Percentiles rank a stretch among this genome's conserved stretches.
Evolutionary conservation across 2,329 filamentous ascomycete species (phyloP).

Genomic region (Hymenoscyphus infarciens): DNA sequence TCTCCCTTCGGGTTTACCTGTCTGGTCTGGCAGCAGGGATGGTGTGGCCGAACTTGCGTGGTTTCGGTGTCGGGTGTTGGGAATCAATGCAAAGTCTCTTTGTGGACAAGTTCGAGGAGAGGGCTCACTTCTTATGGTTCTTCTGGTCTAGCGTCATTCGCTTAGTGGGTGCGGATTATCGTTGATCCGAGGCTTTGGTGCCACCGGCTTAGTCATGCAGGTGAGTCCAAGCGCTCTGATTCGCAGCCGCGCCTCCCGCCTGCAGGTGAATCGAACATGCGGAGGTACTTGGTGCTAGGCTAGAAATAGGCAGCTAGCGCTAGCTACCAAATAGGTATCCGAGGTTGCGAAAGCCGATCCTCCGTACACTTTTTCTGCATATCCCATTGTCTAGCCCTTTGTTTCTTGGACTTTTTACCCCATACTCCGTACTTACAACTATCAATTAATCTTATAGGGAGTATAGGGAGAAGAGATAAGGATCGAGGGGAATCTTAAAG

Average conservation of each 20-base stretch:
- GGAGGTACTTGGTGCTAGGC: neutral
- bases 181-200: neutral
- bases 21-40: neutral
- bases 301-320: slow-evolving; percentile 1
- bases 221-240: neutral
- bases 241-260: neutral
- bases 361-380: neutral
- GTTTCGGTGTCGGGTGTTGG: slow-evolving; percentile 2
- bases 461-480: too few relatives aligned
- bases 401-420: too few relatives aligned
- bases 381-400: too few relatives aligned
- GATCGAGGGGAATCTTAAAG: too few relatives aligned
- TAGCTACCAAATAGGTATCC: neutral
- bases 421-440: too few relatives aligned
- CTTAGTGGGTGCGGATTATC: neutral
- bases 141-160: neutral
- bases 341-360: neutral
- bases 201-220: neutral
- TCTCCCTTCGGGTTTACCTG: slow-evolving; percentile 2
- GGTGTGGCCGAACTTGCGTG: slow-evolving; percentile 3
- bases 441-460: too few relatives aligned
- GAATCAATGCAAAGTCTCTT: slow-evolving; percentile 4
- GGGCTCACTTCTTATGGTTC: slow-evolving; percentile 4
- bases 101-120: slow-evolving; percentile 6
- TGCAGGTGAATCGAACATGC: neutral